These are phyloP conservation scores for Pisolithus thermaeus DNA, from an alignment of 1,284 basidiomycete species.

Conservation along the genomic window DNA sequence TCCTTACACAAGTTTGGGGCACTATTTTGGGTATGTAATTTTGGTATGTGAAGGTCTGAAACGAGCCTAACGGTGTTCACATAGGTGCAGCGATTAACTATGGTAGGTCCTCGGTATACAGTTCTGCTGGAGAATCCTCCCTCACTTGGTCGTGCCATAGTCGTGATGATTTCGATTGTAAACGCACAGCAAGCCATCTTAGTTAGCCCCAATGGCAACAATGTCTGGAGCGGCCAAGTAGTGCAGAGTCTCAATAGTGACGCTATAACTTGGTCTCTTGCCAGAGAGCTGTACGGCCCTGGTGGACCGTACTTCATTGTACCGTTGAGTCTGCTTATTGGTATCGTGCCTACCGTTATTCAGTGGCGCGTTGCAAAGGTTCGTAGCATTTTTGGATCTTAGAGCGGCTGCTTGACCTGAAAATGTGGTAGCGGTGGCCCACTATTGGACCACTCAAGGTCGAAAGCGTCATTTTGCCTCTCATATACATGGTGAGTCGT, in stretches of 20 bases:
- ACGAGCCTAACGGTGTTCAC: not conserved
- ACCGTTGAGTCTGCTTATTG: constrained; percentile 47
- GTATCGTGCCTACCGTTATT: constrained; percentile 42
- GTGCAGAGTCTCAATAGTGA: constrained; percentile 37
- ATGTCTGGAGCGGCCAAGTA: constrained; percentile 37
- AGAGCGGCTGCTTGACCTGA: not conserved
- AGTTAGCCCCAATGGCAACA: constrained; percentile 33
- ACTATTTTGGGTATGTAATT: constrained; percentile 44
- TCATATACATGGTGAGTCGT: constrained; percentile 44
- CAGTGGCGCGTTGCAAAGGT: constrained; percentile 51
- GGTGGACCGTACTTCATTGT: constrained; percentile 50
- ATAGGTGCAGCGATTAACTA: constrained; percentile 26
- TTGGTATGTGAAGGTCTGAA: not conserved
- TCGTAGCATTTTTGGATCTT: not conserved
- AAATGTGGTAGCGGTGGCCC: constrained; percentile 38
- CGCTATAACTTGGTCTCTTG: constrained; percentile 46
- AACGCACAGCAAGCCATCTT: constrained; percentile 35
- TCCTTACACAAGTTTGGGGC: constrained; percentile 62
- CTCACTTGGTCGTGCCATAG: not conserved
- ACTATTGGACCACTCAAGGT: constrained; percentile 45
- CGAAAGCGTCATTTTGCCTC: constrained; percentile 44
- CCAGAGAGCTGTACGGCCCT: constrained; percentile 50
- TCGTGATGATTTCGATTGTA: constrained; percentile 39
- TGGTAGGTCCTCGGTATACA: constrained; percentile 13
- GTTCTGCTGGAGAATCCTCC: not conserved